These are phyloP conservation scores for Phytophthora pseudosyringae DNA, from an alignment of 352 stramenopile species.

Conservation along the genomic window DNA sequence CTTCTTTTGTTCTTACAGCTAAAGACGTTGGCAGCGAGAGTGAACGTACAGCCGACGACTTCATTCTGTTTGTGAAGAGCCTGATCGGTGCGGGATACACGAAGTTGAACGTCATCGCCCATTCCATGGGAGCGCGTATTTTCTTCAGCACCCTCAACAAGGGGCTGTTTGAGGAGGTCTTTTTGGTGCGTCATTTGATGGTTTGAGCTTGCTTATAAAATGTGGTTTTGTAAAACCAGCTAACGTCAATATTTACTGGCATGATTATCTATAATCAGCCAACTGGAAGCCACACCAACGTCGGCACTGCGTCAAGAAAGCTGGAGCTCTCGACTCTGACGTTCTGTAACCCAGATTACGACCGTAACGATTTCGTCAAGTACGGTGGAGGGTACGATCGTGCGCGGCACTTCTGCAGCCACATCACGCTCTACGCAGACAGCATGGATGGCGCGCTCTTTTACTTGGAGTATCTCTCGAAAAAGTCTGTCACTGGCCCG, in stretches of 20 bases:
- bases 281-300: conserved; percentile 21
- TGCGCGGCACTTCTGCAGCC: conserved; percentile 57
- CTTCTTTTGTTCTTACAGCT: conserved; percentile 23
- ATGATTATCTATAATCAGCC: conserved; percentile 8
- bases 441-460: conserved; percentile 74
- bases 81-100: conserved; percentile 68
- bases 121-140: conserved; percentile 71
- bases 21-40: conserved; percentile 53
- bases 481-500: conserved; percentile 44
- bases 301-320: conserved; percentile 10
- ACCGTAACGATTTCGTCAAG: conserved; percentile 66
- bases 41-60: conserved; percentile 47
- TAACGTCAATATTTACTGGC: conserved; percentile 8
- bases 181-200: conserved; percentile 38
- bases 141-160: conserved; percentile 63
- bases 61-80: conserved; percentile 60
- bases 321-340: conserved; percentile 65
- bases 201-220: not conserved
- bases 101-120: conserved; percentile 67
- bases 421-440: conserved; percentile 84
- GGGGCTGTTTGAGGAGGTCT: conserved; percentile 48
- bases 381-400: conserved; percentile 61
- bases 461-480: conserved; percentile 70
- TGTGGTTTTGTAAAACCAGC: not conserved
- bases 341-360: conserved; percentile 84